Conservation (phyloP, 2,329 filamentous ascomycete species). For the Alternaria consortialis region DNA sequence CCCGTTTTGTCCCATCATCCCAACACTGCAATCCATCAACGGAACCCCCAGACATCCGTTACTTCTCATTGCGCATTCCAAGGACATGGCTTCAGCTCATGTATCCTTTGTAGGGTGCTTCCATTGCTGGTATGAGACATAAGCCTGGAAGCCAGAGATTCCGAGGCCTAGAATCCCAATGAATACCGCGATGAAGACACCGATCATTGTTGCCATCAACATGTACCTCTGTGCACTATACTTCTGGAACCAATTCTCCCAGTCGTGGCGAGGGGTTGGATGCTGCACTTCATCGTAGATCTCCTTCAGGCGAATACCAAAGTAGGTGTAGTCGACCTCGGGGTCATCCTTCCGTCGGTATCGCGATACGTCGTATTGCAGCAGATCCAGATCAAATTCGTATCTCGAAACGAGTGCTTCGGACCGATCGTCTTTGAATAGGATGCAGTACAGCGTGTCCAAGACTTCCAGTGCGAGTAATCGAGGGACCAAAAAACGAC, state of each 20-base stretch:
- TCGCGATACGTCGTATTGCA: neutral
- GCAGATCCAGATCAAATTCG: conserved; percentile 11
- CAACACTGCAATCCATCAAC: neutral
- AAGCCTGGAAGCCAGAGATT: conserved; percentile 42
- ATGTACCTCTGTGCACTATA: conserved; percentile 41
- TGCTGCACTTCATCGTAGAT: conserved; percentile 38
- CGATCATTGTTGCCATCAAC: conserved; percentile 44
- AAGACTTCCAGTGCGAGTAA: conserved; percentile 14
- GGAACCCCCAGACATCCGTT: neutral
- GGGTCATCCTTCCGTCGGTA: conserved; percentile 19
- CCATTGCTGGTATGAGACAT: conserved; percentile 45
- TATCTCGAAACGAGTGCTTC: conserved; percentile 9
- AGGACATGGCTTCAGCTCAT: neutral
- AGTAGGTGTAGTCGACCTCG: conserved; percentile 34
- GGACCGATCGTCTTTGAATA: no score
- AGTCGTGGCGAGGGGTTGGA: conserved; percentile 27
- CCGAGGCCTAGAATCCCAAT: conserved; percentile 36
- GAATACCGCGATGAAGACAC: conserved; percentile 41
- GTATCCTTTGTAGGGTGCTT: conserved; percentile 34
- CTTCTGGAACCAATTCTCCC: conserved; percentile 36
- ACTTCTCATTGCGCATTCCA: neutral
- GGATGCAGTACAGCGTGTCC: conserved; percentile 15
- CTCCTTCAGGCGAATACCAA: conserved; percentile 27
- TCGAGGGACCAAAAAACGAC: conserved; percentile 11
- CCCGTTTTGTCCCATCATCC: neutral